Conservation (phyloP, 345 rosid species). For the Arabis alpina region DNA sequence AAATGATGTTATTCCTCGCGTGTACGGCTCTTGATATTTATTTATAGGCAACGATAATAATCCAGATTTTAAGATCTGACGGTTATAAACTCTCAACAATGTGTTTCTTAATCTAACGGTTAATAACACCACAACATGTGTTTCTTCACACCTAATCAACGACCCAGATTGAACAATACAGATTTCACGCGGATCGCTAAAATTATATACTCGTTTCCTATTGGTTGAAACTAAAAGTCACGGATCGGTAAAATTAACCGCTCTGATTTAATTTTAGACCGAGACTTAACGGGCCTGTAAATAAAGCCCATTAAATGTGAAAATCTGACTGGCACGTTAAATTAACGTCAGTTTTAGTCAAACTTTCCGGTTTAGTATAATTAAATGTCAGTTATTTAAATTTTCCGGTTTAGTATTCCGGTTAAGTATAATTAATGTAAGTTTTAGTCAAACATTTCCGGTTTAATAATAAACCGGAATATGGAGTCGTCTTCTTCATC, state of each 20-base stretch:
- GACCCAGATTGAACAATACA: background rate
- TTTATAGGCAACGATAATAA: conserved; percentile 37
- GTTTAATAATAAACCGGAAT: conserved; percentile 12
- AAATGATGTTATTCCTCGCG: background rate
- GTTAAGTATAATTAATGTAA: too few relatives aligned
- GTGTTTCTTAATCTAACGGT: conserved; percentile 43
- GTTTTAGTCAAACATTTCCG: conserved; percentile 22
- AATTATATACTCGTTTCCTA: background rate
- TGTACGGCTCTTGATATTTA: conserved; percentile 17
- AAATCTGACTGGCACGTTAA: too few relatives aligned
- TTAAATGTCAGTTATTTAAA: too few relatives aligned
- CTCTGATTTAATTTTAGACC: background rate
- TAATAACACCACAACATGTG: conserved; percentile 28
- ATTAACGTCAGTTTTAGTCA: too few relatives aligned
- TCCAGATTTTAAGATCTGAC: conserved; percentile 19
- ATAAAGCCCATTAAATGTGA: conserved; percentile 26
- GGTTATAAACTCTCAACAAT: conserved; percentile 30
- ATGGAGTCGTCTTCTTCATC: background rate
- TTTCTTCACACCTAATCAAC: conserved; percentile 18
- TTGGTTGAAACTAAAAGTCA: conserved; percentile 22
- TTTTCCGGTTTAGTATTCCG: too few relatives aligned
- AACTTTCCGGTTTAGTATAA: too few relatives aligned
- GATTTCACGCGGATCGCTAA: conserved; percentile 28
- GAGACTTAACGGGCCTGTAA: background rate
- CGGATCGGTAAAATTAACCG: conserved; percentile 11